Conservation (phyloP, 1,139 yeast species). For the Blastobotrys serpentis region DNA sequence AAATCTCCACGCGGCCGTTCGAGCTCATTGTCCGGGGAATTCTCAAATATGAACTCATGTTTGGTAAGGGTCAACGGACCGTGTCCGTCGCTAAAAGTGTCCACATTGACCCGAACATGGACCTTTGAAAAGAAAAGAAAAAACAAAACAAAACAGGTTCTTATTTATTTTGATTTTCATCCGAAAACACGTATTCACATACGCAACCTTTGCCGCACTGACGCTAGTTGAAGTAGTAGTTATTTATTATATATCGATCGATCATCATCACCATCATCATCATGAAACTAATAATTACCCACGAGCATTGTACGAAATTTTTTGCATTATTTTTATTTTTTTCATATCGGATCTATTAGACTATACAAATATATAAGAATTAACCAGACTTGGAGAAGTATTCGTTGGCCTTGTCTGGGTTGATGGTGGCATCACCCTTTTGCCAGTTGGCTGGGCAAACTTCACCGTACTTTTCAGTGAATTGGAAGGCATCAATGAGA, state of each 20-base stretch:
- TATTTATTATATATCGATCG: too few species aligned
- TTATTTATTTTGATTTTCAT: too few species aligned
- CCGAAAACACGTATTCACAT: too few species aligned
- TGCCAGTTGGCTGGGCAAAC: slow-evolving; percentile 99
- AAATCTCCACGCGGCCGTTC: slow-evolving; percentile 76
- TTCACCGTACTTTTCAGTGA: slow-evolving; percentile 97
- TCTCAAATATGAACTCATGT: slow-evolving; percentile 71
- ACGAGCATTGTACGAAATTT: too few species aligned
- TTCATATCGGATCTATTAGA: too few species aligned
- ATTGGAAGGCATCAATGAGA: slow-evolving; percentile 97
- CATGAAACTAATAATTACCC: too few species aligned
- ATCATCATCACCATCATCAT: too few species aligned
- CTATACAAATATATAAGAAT: slow-evolving; percentile 10
- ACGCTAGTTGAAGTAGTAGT: too few species aligned
- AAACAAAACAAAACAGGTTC: too few species aligned
- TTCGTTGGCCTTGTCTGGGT: slow-evolving; percentile 75
- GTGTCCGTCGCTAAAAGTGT: slow-evolving; percentile 42
- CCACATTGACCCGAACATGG: slow-evolving; percentile 52
- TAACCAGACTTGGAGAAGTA: slow-evolving; percentile 64
- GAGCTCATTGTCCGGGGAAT: slow-evolving; percentile 84
- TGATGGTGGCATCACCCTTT: slow-evolving; percentile 93
- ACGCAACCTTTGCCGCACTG: too few species aligned
- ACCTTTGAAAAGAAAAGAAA: too few species aligned
- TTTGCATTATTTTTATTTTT: too few species aligned
- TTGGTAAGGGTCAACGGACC: slow-evolving; percentile 39